A percentile compares a stretch with the other conserved stretches of the same genome.
phyloP scores from a whole-genome alignment of 768 basidiomycete genomes.

The Boletus rubropictus region DNA sequence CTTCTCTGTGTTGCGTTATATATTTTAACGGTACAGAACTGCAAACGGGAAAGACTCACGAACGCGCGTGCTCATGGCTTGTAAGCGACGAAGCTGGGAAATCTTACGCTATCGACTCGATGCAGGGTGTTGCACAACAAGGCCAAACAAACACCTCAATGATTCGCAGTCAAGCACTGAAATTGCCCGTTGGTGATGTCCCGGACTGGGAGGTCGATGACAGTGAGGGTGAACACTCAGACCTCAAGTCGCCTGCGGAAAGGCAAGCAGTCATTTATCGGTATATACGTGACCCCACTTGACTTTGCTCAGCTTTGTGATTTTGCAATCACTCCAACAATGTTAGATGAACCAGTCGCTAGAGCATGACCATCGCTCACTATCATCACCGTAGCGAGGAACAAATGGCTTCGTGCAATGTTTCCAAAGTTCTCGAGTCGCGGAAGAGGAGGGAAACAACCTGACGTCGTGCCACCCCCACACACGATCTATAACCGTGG shows the following conservation, averaged over 20 bases:
- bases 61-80: slow-evolving; percentile 42
- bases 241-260: slow-evolving; percentile 46
- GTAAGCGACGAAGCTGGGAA: not conserved
- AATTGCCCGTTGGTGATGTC: slow-evolving; percentile 51
- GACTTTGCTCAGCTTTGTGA: slow-evolving; percentile 42
- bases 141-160: slow-evolving; percentile 26
- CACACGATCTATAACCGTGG: slow-evolving; percentile 63
- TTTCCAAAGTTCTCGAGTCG: slow-evolving; percentile 72
- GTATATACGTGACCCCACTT: slow-evolving; percentile 1
- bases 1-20: slow-evolving; percentile 46
- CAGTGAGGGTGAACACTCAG: slow-evolving; percentile 36
- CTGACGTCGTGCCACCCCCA: slow-evolving; percentile 51
- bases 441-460: slow-evolving; percentile 51
- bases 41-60: slow-evolving; percentile 46
- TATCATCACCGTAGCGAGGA: slow-evolving; percentile 46
- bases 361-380: slow-evolving; percentile 13
- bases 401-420: slow-evolving; percentile 57
- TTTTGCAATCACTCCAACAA: slow-evolving; percentile 66
- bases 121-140: slow-evolving; percentile 16
- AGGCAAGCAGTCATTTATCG: slow-evolving; percentile 38
- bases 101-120: slow-evolving; percentile 1
- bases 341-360: slow-evolving; percentile 36
- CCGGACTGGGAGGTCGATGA: slow-evolving; percentile 57
- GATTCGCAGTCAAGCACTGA: slow-evolving; percentile 25
- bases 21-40: not conserved